Evolutionary conservation across 225 moss, liverwort and hornwort genomes (phyloP), one percentile per base, ranked within the genome.

Genomic region (Takakia lepidozioides): DNA sequence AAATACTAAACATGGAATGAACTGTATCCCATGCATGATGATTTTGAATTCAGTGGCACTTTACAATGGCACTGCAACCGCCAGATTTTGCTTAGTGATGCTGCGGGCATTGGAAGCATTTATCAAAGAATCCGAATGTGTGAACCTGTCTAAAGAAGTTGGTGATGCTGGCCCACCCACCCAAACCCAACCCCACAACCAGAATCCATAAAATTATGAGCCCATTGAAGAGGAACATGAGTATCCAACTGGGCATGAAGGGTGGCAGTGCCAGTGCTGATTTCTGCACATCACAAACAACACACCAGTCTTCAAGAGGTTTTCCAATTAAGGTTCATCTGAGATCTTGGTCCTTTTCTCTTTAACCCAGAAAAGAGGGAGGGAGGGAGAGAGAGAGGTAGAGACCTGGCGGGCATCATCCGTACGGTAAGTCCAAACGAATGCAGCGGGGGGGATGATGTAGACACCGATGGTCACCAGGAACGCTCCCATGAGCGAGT

Each of bases 91-190:
- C n/a, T n/a, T n/a, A n/a, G n/a, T n/a, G n/a, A n/a, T n/a, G n/a
- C n/a, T n/a, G 61, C 17, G 81, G 75, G 56, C 95, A 98, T 52
- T 98, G 90, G 45, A 55, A 98, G 56, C 95, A 98, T 32, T 60
- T 69, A 16, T 91, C 91, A 20, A 98, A 98, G 56, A 98, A 74
- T 10, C 95, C 95, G 15, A 98, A 98, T 11, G 80, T 60, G 14
- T 68, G n/a, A 17, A 91, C 68, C 53, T 85, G 95, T 21, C 70
- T 69, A 13, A 66, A 55, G 25, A 98, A 78, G 65, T 85, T 98
- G 39, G 82, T 85, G 51, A 98, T 67, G 57, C 95, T 98, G 3
- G 91, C 90, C 95, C 95, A 98, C 21, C 90, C 87, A 19, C 91
- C 91, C 10, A 83, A 67, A 25, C 91, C 95, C 6, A 87, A 46